Base-by-base conservation (phyloP, 495 filamentous ascomycete species). In the Trichoderma reesei region DNA sequence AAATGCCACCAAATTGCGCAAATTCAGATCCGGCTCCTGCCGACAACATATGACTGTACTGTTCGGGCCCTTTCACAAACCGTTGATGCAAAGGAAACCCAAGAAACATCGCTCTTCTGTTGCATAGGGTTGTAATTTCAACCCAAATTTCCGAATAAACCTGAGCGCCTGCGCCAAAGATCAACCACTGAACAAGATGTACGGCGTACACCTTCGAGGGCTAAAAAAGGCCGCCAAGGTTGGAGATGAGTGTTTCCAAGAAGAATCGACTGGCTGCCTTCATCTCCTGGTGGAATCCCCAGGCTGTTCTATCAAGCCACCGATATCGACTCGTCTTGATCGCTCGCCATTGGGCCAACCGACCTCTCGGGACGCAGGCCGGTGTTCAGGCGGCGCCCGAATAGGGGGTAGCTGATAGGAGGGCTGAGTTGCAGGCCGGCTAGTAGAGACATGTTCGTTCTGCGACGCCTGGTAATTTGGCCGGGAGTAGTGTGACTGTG, bases 331-430 rank as follows among this genome's bases (percentile, higher is more conserved):
- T 13, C 81, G 75, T 39, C 72, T 67, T 51, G 75, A 71, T 36
- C 79, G 74, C 54, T 82, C 79, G 61, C 80, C 80, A 59, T 73
- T 65, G 39, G 71, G 72, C 68, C 76, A 78, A 26, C 64, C 38
- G 13, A 69, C 65, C 64, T 78, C 78, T 56, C 68, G 64, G 10
- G 77, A 67, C 61, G 73, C 67, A 1, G 67, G 67, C 31, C 67
- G 64, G 31, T 72, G 69, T 31, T 75, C 51, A 6, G 38, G 74
- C 64, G 75, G 79, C 41, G 75, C 78, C 37, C 79, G 74, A 51
- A 82, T 83, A 6, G 82, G 80, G 8, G 80, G 79, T 16, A 83
- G 72, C 65, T 83, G 82, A 69, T 76, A 81, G 42, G 80, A 75
- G 26, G 72, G 69, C 44, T 75, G 72, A 46, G 73, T 75, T 7